These are phyloP conservation scores for Teratosphaeria destructans DNA, from an alignment of 2,329 filamentous ascomycete genomes.

Conservation along the genomic window DNA sequence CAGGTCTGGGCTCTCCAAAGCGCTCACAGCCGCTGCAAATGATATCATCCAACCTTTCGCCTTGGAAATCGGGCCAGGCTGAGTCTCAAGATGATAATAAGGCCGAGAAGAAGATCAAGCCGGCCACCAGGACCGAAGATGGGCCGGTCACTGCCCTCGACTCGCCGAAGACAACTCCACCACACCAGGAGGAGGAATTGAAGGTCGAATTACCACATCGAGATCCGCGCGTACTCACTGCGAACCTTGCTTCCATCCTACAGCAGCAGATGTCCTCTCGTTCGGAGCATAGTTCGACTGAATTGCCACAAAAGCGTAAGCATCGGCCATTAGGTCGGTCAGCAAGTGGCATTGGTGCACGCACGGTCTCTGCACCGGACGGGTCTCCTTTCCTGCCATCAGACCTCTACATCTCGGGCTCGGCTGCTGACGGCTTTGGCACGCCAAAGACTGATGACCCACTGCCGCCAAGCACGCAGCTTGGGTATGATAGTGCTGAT, in stretches of 20 bases:
- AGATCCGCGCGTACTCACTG: constrained; percentile 8
- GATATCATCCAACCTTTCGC: constrained; percentile 19
- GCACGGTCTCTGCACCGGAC: constrained; percentile 9
- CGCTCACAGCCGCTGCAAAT: constrained; percentile 15
- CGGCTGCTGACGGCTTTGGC: constrained; percentile 12
- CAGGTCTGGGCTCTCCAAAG: background rate
- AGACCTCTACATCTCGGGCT: constrained; percentile 5
- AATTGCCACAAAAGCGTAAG: constrained; percentile 15
- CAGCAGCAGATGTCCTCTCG: constrained; percentile 8
- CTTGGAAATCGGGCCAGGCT: constrained; percentile 7
- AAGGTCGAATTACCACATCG: background rate
- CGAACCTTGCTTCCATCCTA: constrained; percentile 15
- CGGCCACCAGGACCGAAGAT: background rate
- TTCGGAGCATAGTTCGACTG: background rate
- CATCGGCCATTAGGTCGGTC: constrained; percentile 21
- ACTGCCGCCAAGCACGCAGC: constrained; percentile 21
- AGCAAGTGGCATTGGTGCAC: constrained; percentile 16
- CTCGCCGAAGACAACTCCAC: constrained; percentile 3
- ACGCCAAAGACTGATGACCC: constrained; percentile 4
- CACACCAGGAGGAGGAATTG: background rate
- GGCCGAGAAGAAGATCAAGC: background rate
- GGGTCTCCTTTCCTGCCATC: constrained; percentile 3
- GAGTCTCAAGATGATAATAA: background rate
- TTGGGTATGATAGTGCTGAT: constrained; percentile 25
- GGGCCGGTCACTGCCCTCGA: background rate